Evolutionary conservation across 768 basidiomycete genomes (phyloP).

Genomic region (Agaricus blazei): DNA sequence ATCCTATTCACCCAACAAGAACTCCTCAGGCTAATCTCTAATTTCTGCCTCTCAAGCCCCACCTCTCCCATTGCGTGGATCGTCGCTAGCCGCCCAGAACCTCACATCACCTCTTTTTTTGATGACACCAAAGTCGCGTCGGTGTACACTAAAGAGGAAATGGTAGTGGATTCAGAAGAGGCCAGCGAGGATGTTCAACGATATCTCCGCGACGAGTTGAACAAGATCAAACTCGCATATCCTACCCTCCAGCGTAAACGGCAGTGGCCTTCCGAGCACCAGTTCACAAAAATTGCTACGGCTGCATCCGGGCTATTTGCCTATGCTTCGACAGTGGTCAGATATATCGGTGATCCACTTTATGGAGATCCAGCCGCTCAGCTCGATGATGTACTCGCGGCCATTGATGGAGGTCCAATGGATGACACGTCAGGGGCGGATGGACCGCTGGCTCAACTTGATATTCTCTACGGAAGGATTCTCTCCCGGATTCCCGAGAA

Average conservation of each 20-base stretch:
- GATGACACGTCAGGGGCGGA: background rate
- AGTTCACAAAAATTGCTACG: conserved; percentile 10
- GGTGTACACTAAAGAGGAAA: background rate
- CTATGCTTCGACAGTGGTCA: conserved; percentile 18
- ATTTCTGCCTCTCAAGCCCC: background rate
- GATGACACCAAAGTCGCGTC: background rate
- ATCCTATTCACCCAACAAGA: conserved; percentile 7
- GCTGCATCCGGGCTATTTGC: conserved; percentile 7
- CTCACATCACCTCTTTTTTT: conserved; percentile 6
- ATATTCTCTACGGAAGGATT: background rate
- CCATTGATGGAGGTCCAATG: background rate
- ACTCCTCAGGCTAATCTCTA: conserved; percentile 11
- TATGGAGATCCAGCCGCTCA: background rate
- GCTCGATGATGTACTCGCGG: background rate
- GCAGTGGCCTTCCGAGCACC: conserved; percentile 15
- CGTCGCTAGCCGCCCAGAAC: no score
- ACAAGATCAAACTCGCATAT: conserved; percentile 4
- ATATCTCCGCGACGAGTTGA: conserved; percentile 3
- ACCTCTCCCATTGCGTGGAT: no score
- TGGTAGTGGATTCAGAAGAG: conserved; percentile 7
- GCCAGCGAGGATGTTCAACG: conserved; percentile 14
- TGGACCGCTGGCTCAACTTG: background rate
- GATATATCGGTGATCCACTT: conserved; percentile 14
- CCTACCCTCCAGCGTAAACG: background rate
- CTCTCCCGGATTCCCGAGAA: background rate